Percentiles rank a stretch among this genome's conserved stretches.
These are phyloP conservation scores for Spizellomyces punctatus DNA, from an alignment of 192 early-diverging fungal species.

Conservation along the genomic window DNA sequence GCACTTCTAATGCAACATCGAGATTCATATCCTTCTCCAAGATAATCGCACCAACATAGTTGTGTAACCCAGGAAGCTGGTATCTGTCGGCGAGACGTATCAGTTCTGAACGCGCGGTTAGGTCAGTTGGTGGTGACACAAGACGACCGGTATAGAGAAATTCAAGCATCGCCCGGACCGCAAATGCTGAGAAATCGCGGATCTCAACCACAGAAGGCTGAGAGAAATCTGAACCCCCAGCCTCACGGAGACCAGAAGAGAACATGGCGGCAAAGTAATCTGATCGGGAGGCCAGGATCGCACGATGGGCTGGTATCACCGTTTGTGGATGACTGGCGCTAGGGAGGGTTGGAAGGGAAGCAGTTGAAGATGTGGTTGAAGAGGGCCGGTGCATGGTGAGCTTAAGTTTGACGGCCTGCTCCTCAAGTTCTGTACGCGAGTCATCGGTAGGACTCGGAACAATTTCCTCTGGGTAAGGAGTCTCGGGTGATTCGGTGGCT, in stretches of 20 bases:
- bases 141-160: conserved; percentile 38
- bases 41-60: conserved; percentile 32
- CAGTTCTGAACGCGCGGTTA: conserved; percentile 19
- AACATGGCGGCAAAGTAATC: conserved; percentile 49
- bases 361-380: conserved; percentile 28
- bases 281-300: conserved; percentile 42
- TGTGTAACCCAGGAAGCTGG: conserved; percentile 33
- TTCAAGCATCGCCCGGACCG: conserved; percentile 40
- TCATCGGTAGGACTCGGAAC: not conserved
- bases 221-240: conserved; percentile 3
- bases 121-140: not conserved
- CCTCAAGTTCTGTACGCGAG: not conserved
- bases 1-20: conserved; percentile 28
- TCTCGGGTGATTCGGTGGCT: not conserved
- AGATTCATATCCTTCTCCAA: conserved; percentile 37
- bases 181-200: conserved; percentile 27
- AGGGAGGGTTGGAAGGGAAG: conserved; percentile 10
- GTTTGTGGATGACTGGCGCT: not conserved
- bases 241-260: conserved; percentile 34
- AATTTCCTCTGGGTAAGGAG: not conserved
- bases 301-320: conserved; percentile 36
- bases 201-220: conserved; percentile 32
- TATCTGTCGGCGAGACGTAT: conserved; percentile 38
- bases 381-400: conserved; percentile 4
- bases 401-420: not conserved